Conservation (phyloP, 495 filamentous ascomycete genomes). For the Lichina pygmaea region DNA sequence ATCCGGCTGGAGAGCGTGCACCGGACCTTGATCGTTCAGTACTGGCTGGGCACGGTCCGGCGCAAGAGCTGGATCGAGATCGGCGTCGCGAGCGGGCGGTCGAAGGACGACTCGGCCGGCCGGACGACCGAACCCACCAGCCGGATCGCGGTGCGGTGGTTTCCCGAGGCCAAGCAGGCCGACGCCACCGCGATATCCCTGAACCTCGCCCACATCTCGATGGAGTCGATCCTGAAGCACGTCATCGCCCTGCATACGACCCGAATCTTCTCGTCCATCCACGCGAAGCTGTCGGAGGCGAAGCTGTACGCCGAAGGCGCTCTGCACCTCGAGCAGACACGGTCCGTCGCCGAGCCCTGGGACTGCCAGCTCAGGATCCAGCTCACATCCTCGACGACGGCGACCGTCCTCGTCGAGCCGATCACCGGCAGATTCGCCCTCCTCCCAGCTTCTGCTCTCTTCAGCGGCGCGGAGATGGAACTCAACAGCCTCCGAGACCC, state of each 20-base stretch:
- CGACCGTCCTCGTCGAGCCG: conserved; percentile 40
- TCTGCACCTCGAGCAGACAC: conserved; percentile 21
- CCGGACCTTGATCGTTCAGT: conserved; percentile 61
- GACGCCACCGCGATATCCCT: conserved; percentile 34
- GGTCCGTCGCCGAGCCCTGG: conserved; percentile 29
- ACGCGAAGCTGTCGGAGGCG: conserved; percentile 23
- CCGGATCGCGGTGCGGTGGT: conserved; percentile 52
- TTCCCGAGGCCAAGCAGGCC: conserved; percentile 51
- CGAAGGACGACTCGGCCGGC: conserved; percentile 13
- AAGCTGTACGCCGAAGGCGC: conserved; percentile 23
- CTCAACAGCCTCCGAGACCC: conserved; percentile 24
- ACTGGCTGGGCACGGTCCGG: conserved; percentile 46
- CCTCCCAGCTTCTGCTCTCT: conserved; percentile 11
- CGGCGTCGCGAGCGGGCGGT: conserved; percentile 40
- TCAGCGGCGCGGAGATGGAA: conserved; percentile 24
- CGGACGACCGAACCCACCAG: conserved; percentile 13
- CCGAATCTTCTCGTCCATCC: conserved; percentile 32
- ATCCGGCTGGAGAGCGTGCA: conserved; percentile 50
- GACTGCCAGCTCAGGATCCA: conserved; percentile 42
- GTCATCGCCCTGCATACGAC: conserved; percentile 51
- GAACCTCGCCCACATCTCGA: conserved; percentile 35
- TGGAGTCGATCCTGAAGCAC: conserved; percentile 41
- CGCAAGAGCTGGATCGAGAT: conserved; percentile 75
- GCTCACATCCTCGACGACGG: conserved; percentile 26
- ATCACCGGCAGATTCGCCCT: conserved; percentile 16